Evolutionary conservation across 2,329 filamentous ascomycete genomes (phyloP).

Genomic region (Thermoascus crustaceus): DNA sequence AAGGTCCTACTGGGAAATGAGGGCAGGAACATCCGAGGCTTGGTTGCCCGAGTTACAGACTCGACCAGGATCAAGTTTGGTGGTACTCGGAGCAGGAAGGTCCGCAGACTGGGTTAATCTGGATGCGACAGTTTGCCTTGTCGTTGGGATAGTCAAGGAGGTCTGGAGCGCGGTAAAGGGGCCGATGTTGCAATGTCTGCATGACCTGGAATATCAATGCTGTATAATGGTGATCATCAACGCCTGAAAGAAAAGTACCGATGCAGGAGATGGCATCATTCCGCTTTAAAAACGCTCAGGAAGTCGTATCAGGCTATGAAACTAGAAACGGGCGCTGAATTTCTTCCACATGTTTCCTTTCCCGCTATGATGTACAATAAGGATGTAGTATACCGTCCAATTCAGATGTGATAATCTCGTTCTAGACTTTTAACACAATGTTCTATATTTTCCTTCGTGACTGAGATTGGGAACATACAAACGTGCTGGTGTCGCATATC

Average conservation of each 20-base stretch:
- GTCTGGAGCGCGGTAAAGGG: not conserved
- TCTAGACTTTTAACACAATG: too few relatives aligned
- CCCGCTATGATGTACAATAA: conserved; percentile 14
- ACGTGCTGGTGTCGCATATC: too few relatives aligned
- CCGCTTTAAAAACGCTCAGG: too few relatives aligned
- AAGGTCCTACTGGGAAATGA: conserved; percentile 86
- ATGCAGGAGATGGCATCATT: too few relatives aligned
- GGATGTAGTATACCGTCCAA: conserved; percentile 10
- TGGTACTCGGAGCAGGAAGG: conserved; percentile 76
- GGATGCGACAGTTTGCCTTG: conserved; percentile 2
- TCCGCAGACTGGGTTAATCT: conserved; percentile 64
- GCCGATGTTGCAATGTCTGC: not conserved
- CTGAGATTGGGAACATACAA: too few relatives aligned
- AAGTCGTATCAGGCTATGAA: too few relatives aligned
- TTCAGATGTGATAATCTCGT: too few relatives aligned
- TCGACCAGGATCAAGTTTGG: conserved; percentile 90
- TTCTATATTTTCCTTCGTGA: too few relatives aligned
- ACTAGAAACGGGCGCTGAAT: too few relatives aligned
- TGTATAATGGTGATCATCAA: too few relatives aligned
- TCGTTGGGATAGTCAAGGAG: conserved; percentile 1
- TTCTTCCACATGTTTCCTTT: not conserved
- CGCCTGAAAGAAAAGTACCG: too few relatives aligned
- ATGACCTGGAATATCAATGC: not conserved
- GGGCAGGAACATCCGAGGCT: conserved; percentile 63
- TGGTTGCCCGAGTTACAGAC: conserved; percentile 75